phyloP scores from a whole-genome alignment of 108 stramenopile genomes.

The Stephanodiscus minutulus region DNA sequence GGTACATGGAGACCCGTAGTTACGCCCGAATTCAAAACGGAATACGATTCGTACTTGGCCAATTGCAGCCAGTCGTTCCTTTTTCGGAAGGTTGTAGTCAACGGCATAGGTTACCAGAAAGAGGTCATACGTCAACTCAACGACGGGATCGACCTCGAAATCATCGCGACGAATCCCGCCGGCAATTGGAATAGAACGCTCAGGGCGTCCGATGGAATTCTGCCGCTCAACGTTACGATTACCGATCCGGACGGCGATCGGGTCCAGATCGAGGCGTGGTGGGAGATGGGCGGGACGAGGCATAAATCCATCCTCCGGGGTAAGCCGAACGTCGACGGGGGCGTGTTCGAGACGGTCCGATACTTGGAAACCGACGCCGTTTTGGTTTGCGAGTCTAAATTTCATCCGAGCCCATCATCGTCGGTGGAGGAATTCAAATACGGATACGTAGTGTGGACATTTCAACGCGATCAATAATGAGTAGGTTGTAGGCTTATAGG shows the following conservation, averaged over 20 bases:
- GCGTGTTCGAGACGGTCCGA: conserved; percentile 28
- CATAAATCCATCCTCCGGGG: conserved; percentile 45
- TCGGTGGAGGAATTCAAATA: conserved; percentile 10
- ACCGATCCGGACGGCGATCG: conserved; percentile 49
- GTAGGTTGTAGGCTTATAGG: too few species aligned
- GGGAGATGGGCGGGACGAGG: conserved; percentile 50
- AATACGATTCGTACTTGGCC: conserved; percentile 38
- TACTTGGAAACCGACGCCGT: conserved; percentile 29
- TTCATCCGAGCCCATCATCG: conserved; percentile 16
- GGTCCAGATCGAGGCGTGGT: conserved; percentile 54
- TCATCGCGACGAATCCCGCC: conserved; percentile 40
- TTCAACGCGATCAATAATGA: background rate
- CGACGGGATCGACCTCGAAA: conserved; percentile 15
- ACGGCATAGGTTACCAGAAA: conserved; percentile 28
- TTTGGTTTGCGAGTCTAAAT: conserved; percentile 35
- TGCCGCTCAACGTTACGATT: conserved; percentile 27
- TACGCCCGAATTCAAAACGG: conserved; percentile 33
- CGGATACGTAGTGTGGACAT: conserved; percentile 18
- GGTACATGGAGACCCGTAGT: conserved; percentile 42
- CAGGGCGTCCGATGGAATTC: conserved; percentile 10
- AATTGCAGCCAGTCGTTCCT: conserved; percentile 44
- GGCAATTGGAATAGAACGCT: conserved; percentile 56
- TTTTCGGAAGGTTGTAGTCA: conserved; percentile 45
- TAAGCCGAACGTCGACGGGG: conserved; percentile 28
- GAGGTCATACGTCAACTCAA: conserved; percentile 32